Conservation (phyloP, 2,329 filamentous ascomycete genomes). For the Blastomyces parvus region DNA sequence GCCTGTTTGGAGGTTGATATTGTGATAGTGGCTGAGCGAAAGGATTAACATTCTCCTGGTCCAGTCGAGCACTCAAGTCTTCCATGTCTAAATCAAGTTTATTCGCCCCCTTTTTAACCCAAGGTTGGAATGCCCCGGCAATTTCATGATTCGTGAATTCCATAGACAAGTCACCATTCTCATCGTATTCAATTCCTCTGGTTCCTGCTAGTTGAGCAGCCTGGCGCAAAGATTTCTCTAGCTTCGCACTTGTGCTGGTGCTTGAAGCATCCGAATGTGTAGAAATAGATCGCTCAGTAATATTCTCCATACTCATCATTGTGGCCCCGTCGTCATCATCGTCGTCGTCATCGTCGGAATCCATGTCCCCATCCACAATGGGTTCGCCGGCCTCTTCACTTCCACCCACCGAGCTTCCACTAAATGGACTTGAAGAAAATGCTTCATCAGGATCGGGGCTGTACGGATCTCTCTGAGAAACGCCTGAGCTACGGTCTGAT, state of each 20-base stretch:
- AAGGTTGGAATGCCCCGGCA: conserved; percentile 41
- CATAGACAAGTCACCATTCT: conserved; percentile 64
- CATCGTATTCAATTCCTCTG: conserved; percentile 53
- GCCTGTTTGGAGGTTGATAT: conserved; percentile 17
- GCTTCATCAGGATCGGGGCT: conserved; percentile 57
- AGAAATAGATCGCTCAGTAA: conserved; percentile 57
- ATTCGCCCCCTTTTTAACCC: conserved; percentile 36
- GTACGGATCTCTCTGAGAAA: conserved; percentile 55
- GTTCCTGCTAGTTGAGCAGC: conserved; percentile 69
- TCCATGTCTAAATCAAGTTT: conserved; percentile 35
- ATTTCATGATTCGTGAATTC: conserved; percentile 58
- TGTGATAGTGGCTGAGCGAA: conserved; percentile 18
- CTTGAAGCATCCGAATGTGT: conserved; percentile 46
- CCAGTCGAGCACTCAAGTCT: conserved; percentile 33
- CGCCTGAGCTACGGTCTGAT: conserved; percentile 52
- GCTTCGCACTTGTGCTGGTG: conserved; percentile 58
- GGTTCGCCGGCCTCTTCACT: conserved; percentile 37
- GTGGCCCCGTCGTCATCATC: conserved; percentile 63
- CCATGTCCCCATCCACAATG: conserved; percentile 36
- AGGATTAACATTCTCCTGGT: conserved; percentile 39
- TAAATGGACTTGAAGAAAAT: conserved; percentile 70
- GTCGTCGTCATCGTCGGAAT: conserved; percentile 38
- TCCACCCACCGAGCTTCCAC: conserved; percentile 44
- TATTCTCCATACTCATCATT: conserved; percentile 73
- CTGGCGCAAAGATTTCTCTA: conserved; percentile 69